A percentile compares a stretch with the other conserved stretches of the same genome.
Evolutionary conservation across 2,329 filamentous ascomycete genomes (phyloP).

Genomic region (Aspergillus fumigatiaffinis): DNA sequence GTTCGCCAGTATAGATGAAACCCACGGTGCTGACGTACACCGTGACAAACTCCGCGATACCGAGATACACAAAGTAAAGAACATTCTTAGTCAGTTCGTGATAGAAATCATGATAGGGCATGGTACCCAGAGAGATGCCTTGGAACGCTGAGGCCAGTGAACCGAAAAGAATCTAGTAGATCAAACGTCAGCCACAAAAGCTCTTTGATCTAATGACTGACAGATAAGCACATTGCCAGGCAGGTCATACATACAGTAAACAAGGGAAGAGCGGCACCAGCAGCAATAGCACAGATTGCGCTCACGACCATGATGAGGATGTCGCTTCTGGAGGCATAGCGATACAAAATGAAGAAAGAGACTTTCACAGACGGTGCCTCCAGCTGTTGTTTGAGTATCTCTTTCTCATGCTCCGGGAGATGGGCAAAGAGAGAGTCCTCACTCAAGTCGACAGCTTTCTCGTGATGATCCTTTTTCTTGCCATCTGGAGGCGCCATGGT

Average conservation of each 20-base stretch:
- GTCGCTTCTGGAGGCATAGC: constrained; percentile 66
- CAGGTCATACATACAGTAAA: constrained; percentile 59
- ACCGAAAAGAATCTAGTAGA: constrained; percentile 61
- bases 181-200: constrained; percentile 5
- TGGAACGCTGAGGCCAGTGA: constrained; percentile 70
- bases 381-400: constrained; percentile 66
- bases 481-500: constrained; percentile 13
- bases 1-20: constrained; percentile 84
- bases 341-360: constrained; percentile 62
- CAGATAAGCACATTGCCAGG: not conserved
- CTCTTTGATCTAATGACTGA: not conserved
- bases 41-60: constrained; percentile 72
- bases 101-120: constrained; percentile 55
- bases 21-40: constrained; percentile 78
- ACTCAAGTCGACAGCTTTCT: constrained; percentile 26
- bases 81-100: constrained; percentile 60
- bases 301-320: constrained; percentile 60
- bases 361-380: constrained; percentile 61
- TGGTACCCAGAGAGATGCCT: constrained; percentile 52
- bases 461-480: constrained; percentile 15
- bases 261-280: constrained; percentile 70
- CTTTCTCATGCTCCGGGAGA: constrained; percentile 62
- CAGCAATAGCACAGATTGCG: constrained; percentile 62
- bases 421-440: constrained; percentile 56
- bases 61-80: constrained; percentile 82